Percentiles rank a stretch among this genome's conserved stretches.
phyloP scores from a whole-genome alignment of 257 asterid genomes.

The Capsicum rhomboideum region DNA sequence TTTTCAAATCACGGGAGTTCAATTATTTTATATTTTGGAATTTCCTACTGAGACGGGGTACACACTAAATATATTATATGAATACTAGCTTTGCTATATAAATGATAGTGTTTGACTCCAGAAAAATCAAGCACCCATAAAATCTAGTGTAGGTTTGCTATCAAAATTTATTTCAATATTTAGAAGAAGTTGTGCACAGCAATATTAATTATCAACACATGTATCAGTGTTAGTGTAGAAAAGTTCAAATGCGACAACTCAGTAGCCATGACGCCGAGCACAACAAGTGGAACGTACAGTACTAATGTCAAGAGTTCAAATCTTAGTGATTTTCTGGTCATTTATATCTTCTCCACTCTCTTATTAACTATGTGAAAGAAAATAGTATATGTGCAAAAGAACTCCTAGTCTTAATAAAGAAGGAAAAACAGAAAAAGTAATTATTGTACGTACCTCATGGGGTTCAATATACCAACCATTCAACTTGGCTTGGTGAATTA shows the following conservation, averaged over 20 bases:
- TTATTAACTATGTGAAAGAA: background rate
- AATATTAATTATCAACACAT: too few species aligned
- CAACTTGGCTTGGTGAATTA: conserved; percentile 39
- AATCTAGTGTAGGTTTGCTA: too few species aligned
- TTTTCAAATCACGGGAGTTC: too few species aligned
- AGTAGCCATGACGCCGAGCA: background rate
- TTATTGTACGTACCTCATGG: conserved; percentile 52
- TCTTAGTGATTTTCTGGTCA: background rate
- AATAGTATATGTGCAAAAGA: background rate
- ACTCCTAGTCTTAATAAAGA: background rate
- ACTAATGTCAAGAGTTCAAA: background rate
- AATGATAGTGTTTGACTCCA: too few species aligned
- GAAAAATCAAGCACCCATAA: too few species aligned
- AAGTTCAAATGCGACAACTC: background rate
- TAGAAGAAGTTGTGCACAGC: too few species aligned
- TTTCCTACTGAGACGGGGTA: too few species aligned
- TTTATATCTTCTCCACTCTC: background rate
- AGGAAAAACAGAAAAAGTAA: background rate
- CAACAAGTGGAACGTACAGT: background rate
- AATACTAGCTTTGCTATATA: too few species aligned
- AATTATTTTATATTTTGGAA: too few species aligned
- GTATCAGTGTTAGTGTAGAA: background rate
- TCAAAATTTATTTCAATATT: too few species aligned
- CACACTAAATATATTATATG: too few species aligned
- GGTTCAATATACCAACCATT: conserved; percentile 70